A percentile compares a stretch with the other conserved stretches of the same genome.
phyloP scores from a whole-genome alignment of 73 alveolate species.

The Stentor roeselii region DNA sequence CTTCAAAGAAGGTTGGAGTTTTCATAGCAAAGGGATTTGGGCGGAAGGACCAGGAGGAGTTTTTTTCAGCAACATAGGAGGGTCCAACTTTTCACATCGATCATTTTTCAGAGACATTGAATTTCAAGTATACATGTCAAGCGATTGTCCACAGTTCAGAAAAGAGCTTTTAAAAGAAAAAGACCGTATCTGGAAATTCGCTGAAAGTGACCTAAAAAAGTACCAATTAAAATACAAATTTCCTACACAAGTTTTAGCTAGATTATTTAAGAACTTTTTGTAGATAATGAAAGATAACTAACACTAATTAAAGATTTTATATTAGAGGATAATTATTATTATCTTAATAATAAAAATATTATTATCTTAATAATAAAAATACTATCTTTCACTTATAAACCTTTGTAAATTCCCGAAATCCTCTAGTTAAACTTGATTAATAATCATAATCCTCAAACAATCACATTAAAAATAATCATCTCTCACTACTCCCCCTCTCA shows the following conservation, averaged over 20 bases:
- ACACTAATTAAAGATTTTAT: too few species aligned
- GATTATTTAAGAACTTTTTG: neutral
- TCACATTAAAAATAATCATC: too few species aligned
- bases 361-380: too few species aligned
- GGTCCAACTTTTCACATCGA: slow-evolving; percentile 50
- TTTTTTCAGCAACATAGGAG: slow-evolving; percentile 43
- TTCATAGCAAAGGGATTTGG: slow-evolving; percentile 74
- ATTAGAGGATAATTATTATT: too few species aligned
- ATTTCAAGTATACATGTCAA: slow-evolving; percentile 40
- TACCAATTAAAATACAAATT: neutral
- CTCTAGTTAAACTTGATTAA: too few species aligned
- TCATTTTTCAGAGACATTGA: slow-evolving; percentile 68
- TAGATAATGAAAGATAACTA: neutral
- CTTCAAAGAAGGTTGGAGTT: slow-evolving; percentile 55
- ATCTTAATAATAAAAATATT: too few species aligned
- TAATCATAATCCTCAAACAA: too few species aligned
- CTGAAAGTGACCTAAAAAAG: neutral
- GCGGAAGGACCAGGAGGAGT: slow-evolving; percentile 37
- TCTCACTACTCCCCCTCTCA: too few species aligned
- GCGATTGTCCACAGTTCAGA: slow-evolving; percentile 45
- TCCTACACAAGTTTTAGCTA: slow-evolving; percentile 6
- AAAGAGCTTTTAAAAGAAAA: slow-evolving; percentile 38
- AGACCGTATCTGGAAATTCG: neutral
- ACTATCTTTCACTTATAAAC: too few species aligned
- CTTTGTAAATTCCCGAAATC: too few species aligned